These are phyloP conservation scores for Puccinia polysora DNA, from an alignment of 1,284 basidiomycete genomes.

Conservation along the genomic window DNA sequence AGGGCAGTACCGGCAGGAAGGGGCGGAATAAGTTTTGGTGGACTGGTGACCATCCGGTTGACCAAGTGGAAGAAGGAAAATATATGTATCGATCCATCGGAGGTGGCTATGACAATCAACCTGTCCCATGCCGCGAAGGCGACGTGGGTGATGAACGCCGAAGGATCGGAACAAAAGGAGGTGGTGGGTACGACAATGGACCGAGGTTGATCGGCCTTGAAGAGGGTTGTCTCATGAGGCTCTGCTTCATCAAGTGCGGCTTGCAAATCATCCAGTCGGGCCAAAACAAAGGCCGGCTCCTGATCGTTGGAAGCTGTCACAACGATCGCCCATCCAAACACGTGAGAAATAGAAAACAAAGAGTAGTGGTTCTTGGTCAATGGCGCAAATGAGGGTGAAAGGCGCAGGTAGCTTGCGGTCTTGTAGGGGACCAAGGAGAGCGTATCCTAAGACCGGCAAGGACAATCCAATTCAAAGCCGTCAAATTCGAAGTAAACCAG, in stretches of 20 bases:
- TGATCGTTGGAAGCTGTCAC: constrained; percentile 11
- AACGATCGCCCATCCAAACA: constrained; percentile 38
- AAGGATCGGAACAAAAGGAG: constrained; percentile 7
- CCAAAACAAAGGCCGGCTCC: constrained; percentile 16
- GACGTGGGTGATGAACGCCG: constrained; percentile 25
- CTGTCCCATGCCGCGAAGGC: constrained; percentile 43
- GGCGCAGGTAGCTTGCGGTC: constrained; percentile 1
- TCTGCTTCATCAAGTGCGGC: constrained; percentile 18
- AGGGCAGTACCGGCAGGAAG: constrained; percentile 16
- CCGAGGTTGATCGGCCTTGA: neutral
- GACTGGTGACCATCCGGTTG: neutral
- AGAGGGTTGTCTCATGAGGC: neutral
- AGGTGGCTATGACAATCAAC: constrained; percentile 33
- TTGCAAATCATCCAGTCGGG: constrained; percentile 5
- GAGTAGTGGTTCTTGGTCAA: constrained; percentile 1
- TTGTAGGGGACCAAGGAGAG: constrained; percentile 22
- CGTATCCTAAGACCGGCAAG: neutral
- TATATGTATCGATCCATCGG: constrained; percentile 31
- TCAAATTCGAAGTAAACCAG: neutral
- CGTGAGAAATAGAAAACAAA: constrained; percentile 28
- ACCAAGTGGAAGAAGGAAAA: constrained; percentile 28
- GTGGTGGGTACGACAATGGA: constrained; percentile 6
- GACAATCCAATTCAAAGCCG: no score
- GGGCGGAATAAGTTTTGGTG: neutral
- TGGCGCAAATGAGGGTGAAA: neutral